Evolutionary conservation across 805 yeast genomes (phyloP).

Genomic region (Cyberlindnera maritima): DNA sequence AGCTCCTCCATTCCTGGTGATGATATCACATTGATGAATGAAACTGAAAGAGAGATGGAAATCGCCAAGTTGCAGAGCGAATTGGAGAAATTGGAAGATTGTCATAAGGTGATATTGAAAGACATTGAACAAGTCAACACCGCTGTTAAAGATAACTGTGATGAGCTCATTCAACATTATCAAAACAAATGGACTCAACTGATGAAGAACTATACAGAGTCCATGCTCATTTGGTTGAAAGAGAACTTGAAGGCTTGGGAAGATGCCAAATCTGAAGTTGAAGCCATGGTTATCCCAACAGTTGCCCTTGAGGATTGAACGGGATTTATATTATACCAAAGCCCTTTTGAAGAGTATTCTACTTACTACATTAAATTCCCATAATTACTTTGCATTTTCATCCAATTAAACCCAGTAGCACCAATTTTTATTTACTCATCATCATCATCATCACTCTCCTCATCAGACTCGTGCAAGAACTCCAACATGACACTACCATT

Average conservation of each 20-base stretch:
- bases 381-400: no score
- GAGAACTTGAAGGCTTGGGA: conserved; percentile 40
- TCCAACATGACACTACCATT: conserved; percentile 64
- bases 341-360: no score
- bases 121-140: conserved; percentile 37
- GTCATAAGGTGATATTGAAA: conserved; percentile 33
- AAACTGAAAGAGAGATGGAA: conserved; percentile 36
- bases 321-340: no score
- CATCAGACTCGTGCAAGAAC: conserved; percentile 27
- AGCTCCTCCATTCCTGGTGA: no score
- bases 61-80: conserved; percentile 35
- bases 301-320: not conserved
- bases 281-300: conserved; percentile 15
- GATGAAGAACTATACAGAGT: conserved; percentile 31
- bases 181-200: conserved; percentile 30
- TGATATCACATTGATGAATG: conserved; percentile 29
- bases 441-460: conserved; percentile 20
- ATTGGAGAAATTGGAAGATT: conserved; percentile 37
- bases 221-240: conserved; percentile 34
- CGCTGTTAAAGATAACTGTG: conserved; percentile 32
- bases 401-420: no score
- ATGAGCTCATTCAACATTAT: conserved; percentile 26
- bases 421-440: not conserved
- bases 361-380: no score
- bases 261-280: conserved; percentile 31